Evolutionary conservation across 441 rosid genomes (phyloP).

Genomic region (Corymbia citriodora): DNA sequence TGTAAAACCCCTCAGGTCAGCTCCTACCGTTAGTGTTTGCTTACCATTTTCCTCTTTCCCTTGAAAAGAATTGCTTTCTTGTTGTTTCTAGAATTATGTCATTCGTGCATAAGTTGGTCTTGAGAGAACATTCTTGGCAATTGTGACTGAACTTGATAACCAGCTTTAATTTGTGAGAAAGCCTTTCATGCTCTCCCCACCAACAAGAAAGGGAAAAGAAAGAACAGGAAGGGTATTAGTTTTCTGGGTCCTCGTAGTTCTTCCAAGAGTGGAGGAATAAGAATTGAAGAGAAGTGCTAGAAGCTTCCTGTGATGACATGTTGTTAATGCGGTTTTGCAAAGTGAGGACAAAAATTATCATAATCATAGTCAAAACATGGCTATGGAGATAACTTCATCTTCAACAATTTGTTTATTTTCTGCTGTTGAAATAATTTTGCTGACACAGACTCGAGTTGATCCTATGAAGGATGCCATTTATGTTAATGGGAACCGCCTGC

Average conservation of each 20-base stretch:
- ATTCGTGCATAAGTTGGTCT: background rate
- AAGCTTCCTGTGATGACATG: background rate
- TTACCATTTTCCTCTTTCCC: background rate
- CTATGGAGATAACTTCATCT: background rate
- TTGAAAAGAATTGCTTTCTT: background rate
- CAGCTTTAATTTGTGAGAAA: background rate
- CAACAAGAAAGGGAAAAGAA: background rate
- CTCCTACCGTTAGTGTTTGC: background rate
- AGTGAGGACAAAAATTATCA: background rate
- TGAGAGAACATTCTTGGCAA: background rate
- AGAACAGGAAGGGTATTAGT: background rate
- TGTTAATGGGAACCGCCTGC: slow-evolving; percentile 86
- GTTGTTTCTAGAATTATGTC: background rate
- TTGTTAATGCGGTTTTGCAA: background rate
- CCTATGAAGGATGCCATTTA: slow-evolving; percentile 68
- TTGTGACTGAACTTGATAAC: background rate
- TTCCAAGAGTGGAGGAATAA: background rate
- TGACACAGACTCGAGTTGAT: slow-evolving; percentile 78
- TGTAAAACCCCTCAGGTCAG: slow-evolving; percentile 80
- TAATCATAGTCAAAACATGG: background rate
- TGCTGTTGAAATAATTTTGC: background rate
- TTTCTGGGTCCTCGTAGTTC: background rate
- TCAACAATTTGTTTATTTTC: background rate
- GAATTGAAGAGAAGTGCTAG: background rate
- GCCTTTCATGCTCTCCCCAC: background rate